Evolutionary conservation across 2,329 filamentous ascomycete species (phyloP), one percentile per base, ranked within the genome.

Genomic region (Fusarium siculi): DNA sequence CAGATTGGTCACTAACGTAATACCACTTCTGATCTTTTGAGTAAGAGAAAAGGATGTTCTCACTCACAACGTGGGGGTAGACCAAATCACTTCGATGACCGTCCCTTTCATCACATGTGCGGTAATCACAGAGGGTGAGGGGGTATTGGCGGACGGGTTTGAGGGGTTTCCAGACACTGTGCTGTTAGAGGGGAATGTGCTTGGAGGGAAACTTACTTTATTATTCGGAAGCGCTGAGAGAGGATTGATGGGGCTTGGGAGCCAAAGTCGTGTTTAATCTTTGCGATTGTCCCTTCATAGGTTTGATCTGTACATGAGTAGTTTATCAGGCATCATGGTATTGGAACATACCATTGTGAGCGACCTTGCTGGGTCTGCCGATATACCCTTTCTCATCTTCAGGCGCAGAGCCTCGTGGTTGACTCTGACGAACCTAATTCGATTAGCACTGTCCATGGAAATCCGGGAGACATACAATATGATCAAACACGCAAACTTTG

Each of bases 401-500:
- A 12, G 28, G 28, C 4, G 21, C 4, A 23, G 21, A 49, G 21
- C 28, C 28, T 9, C 46, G 46, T 0, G 21, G 28, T 5, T 32
- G 46, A 7, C 46, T 49, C 28, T 49, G 46, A 6, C 46, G 46
- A 10, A 32, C 46, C 46, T 49, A 11, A 1, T 7, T 2, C 0
- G 0, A 9, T 49, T 14, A 49, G 15, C 0, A 3, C 8, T 46
- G 25, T 7, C 18, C 5, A n/a, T n/a, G n/a, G n/a, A n/a, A n/a
- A n/a, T n/a, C n/a, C n/a, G n/a, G n/a, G n/a, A n/a, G n/a, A n/a
- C 46, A 16, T 49, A 49, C 46, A 6, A 49, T 49, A 7, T 49
- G 28, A 32, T 49, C 46, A 49, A 49, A 49, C 0, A 49, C 46
- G 4, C 46, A 49, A 49, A 32, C 28, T 6, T 49, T n/a, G 28